Percentiles rank a stretch among this genome's conserved stretches.
phyloP scores from a whole-genome alignment of 768 basidiomycete genomes.

The Mycena metata region DNA sequence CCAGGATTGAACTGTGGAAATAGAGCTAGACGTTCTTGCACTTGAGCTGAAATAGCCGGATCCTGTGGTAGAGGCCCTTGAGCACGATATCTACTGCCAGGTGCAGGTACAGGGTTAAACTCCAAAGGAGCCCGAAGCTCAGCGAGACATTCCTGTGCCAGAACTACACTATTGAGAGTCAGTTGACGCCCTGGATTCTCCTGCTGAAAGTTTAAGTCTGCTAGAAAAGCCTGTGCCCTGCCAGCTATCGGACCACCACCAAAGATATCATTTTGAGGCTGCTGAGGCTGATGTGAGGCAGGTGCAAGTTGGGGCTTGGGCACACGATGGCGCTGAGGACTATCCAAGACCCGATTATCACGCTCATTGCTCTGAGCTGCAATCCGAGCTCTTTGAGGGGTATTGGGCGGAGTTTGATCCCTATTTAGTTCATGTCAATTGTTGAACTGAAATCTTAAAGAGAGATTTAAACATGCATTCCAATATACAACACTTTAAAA shows the following conservation, averaged over 20 bases:
- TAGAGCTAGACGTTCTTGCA: too few relatives aligned
- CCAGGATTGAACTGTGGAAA: neutral
- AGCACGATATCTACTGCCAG: too few relatives aligned
- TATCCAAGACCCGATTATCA: constrained; percentile 15
- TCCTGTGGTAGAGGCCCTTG: too few relatives aligned
- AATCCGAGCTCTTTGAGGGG: constrained; percentile 18
- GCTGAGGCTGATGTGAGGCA: too few relatives aligned
- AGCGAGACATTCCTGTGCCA: neutral
- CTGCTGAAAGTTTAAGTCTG: neutral
- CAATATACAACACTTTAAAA: too few relatives aligned
- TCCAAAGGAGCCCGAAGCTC: neutral
- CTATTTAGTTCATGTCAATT: constrained; percentile 5
- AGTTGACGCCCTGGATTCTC: neutral
- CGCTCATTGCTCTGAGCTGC: constrained; percentile 15
- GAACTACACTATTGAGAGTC: constrained; percentile 3
- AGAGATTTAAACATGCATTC: neutral
- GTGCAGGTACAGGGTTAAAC: neutral
- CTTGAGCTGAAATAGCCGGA: too few relatives aligned
- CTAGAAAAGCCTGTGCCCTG: neutral
- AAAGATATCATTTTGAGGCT: constrained; percentile 8
- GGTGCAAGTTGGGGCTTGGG: neutral
- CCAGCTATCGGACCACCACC: constrained; percentile 6
- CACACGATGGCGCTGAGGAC: constrained; percentile 12
- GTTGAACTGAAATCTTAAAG: neutral
- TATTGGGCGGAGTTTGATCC: constrained; percentile 27